Evolutionary conservation across 306 rosid genomes (phyloP).

Genomic region (Ormosia emarginata): DNA sequence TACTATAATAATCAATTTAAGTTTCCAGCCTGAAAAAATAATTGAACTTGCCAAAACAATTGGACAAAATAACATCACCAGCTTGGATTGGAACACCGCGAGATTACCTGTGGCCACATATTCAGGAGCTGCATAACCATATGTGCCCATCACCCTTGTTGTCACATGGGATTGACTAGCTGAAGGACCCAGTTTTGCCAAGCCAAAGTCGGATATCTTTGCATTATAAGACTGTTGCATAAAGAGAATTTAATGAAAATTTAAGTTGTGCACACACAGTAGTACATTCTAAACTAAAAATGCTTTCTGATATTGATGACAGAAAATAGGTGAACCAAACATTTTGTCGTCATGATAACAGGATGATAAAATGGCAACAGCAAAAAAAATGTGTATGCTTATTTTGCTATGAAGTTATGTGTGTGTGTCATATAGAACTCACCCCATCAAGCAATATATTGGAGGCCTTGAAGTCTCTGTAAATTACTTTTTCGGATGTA

Average conservation of each 20-base stretch:
- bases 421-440: not conserved
- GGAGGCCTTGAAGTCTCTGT: conserved; percentile 94
- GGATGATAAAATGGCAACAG: not conserved
- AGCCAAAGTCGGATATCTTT: conserved; percentile 93
- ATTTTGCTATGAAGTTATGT: not conserved
- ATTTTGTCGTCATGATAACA: not conserved
- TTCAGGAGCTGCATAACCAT: conserved; percentile 98
- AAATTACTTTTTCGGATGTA: conserved; percentile 82
- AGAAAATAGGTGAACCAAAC: not conserved
- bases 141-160: conserved; percentile 94
- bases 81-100: not conserved
- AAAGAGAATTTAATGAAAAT: conserved; percentile 7
- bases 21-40: not conserved
- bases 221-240: conserved; percentile 69
- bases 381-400: not conserved
- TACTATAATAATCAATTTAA: not conserved
- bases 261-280: not conserved
- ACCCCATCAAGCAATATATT: conserved; percentile 94
- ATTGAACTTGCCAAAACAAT: not conserved
- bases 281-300: not conserved
- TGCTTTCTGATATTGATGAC: not conserved
- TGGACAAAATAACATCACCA: not conserved
- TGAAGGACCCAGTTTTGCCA: conserved; percentile 97
- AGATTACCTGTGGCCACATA: conserved; percentile 80
- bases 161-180: conserved; percentile 94